A percentile compares a stretch with the other conserved stretches of the same genome.
Conservation (phyloP, 495 filamentous ascomycete genomes). For the Neurospora cerealis region DNA sequence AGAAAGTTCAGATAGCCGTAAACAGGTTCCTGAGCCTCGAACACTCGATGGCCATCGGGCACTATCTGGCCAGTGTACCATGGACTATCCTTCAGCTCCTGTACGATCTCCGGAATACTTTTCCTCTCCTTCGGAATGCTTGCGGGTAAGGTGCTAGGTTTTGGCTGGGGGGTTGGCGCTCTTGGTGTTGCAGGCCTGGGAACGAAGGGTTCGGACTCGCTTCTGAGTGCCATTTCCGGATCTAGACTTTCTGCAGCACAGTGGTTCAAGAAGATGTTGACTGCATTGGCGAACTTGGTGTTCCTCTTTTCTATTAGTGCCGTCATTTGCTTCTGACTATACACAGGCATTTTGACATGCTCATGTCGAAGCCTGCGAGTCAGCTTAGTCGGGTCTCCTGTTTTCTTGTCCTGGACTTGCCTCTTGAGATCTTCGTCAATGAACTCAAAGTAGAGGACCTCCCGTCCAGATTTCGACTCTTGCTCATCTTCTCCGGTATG, state of each 20-base stretch:
- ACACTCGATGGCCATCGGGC: conserved; percentile 84
- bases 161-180: conserved; percentile 16
- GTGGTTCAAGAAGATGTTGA: conserved; percentile 65
- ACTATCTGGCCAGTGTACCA: conserved; percentile 94
- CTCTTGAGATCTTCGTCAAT: conserved; percentile 84
- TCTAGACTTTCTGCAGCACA: conserved; percentile 59
- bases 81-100: conserved; percentile 67
- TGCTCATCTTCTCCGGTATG: conserved; percentile 8
- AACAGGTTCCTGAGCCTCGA: conserved; percentile 73
- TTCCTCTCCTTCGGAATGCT: conserved; percentile 78
- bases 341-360: conserved; percentile 87
- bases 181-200: conserved; percentile 25
- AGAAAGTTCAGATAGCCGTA: conserved; percentile 82
- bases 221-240: conserved; percentile 52
- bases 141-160: conserved; percentile 40
- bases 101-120: conserved; percentile 72
- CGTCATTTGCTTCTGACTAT: conserved; percentile 86
- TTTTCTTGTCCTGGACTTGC: conserved; percentile 59
- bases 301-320: conserved; percentile 87
- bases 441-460: conserved; percentile 85
- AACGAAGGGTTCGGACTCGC: conserved; percentile 42
- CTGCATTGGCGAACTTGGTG: conserved; percentile 67
- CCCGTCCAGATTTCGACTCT: conserved; percentile 31
- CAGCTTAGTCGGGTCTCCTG: conserved; percentile 58
- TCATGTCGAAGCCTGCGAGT: conserved; percentile 58